Evolutionary conservation across 1,284 basidiomycete species (phyloP), one percentile per base, ranked within the genome.

Genomic region (Apiotrichum mycotoxinovorans): DNA sequence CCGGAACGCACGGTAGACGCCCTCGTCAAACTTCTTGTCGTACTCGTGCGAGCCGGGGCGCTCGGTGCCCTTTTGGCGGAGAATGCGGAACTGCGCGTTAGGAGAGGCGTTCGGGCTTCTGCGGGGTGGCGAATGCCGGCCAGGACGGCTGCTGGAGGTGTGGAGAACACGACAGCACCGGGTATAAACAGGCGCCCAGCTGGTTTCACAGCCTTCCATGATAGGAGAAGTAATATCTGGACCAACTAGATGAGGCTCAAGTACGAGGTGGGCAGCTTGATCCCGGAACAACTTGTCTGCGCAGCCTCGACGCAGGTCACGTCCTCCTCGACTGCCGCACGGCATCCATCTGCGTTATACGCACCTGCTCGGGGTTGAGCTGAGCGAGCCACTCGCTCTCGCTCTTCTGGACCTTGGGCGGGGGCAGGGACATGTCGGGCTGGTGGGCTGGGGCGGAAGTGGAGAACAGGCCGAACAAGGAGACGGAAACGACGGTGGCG

Each of bases 1-100:
- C 5, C 30, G 30, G 12, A 18, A 65, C 75, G 60, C 54, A 75
- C 75, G 75, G 74, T 95, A 97, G 0, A 87, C 80, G 22, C 93
- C 78, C 1, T 80, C 81, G 42, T 79, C 77, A 4, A 3, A 34
- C 51, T 68, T 82, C 60, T 89, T 83, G 66, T 95, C 85, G 71
- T 88, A 93, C 68, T 87, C 79, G 41, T 89, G 89, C 0, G 87
- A 90, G 2, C 86, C 85, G 17, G 90, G 78, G 17, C 73, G 70
- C 70, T 97, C 93, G 0, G 93, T 96, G 34, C 89, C 92, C 78
- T 95, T 92, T 79, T 88, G 68, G 47, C 93, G 85, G 12, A 96
- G 78, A 51, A 95, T 82, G 58, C 86, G 84, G 78, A 96, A 96
- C 90, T 94, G 68, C 3, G 51, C 4, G 34, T 49, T 22, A 49